These are phyloP conservation scores for Dioscorea dumetorum DNA, from an alignment of 106 monocot genomes.

Conservation along the genomic window DNA sequence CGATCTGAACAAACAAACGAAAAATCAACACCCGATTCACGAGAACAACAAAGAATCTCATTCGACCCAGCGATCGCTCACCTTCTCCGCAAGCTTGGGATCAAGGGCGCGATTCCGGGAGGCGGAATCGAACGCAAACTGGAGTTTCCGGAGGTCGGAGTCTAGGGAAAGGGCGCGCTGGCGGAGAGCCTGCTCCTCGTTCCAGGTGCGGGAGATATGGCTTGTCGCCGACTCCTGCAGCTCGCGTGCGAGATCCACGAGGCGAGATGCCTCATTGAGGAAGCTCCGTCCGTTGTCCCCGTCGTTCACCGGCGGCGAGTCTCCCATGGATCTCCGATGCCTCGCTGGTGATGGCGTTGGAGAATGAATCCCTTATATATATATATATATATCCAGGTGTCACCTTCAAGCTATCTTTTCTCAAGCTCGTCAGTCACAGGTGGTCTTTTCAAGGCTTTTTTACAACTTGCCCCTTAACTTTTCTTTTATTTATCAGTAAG, in stretches of 20 bases:
- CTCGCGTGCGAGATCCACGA: constrained; percentile 54
- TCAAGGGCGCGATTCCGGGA: constrained; percentile 20
- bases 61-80: constrained; percentile 2
- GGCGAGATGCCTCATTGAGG: constrained; percentile 42
- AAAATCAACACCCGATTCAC: too few relatives aligned
- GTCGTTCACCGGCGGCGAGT: too few relatives aligned
- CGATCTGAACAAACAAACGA: constrained; percentile 34
- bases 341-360: too few relatives aligned
- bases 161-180: constrained; percentile 69
- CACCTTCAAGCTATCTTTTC: too few relatives aligned
- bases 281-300: constrained; percentile 6
- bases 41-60: not conserved
- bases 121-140: constrained; percentile 20
- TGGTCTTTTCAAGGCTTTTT: too few relatives aligned
- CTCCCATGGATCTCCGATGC: too few relatives aligned
- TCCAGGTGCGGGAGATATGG: constrained; percentile 46
- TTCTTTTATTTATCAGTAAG: too few relatives aligned
- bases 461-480: too few relatives aligned
- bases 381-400: too few relatives aligned
- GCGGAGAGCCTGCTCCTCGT: constrained; percentile 79
- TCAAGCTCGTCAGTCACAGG: too few relatives aligned
- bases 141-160: constrained; percentile 59
- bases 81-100: constrained; percentile 10
- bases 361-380: too few relatives aligned
- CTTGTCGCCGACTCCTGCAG: constrained; percentile 73